These are phyloP conservation scores for Malus hybrid DNA, from an alignment of 331 rosid species.

Conservation along the genomic window DNA sequence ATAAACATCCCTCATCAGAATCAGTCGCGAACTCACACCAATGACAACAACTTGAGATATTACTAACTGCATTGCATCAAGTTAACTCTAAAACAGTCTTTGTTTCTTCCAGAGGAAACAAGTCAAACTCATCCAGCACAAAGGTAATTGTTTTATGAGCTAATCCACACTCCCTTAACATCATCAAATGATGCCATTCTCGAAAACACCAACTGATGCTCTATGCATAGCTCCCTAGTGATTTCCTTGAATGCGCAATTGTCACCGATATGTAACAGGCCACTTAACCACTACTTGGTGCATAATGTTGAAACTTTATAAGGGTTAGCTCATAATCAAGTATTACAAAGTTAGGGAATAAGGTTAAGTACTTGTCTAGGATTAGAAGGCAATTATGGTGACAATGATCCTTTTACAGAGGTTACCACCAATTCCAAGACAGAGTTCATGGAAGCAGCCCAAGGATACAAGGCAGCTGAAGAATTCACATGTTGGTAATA, in stretches of 20 bases:
- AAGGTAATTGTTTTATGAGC: constrained; percentile 86
- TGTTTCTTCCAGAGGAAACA: constrained; percentile 91
- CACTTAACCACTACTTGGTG: constrained; percentile 34
- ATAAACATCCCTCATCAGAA: too few species aligned
- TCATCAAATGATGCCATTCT: constrained; percentile 94
- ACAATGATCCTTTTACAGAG: too few species aligned
- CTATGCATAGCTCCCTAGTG: constrained; percentile 79
- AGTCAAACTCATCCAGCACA: constrained; percentile 83
- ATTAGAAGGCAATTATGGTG: too few species aligned
- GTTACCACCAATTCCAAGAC: constrained; percentile 53
- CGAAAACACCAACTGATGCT: constrained; percentile 71
- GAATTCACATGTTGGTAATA: constrained; percentile 42
- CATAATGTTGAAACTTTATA: too few species aligned
- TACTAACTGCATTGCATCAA: constrained; percentile 89
- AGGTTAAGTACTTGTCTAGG: too few species aligned
- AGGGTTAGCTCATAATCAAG: too few species aligned
- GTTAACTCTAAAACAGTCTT: constrained; percentile 71
- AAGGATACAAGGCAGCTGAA: constrained; percentile 61
- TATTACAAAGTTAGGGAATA: too few species aligned
- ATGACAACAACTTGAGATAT: constrained; percentile 88
- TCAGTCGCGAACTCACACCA: constrained; percentile 82
- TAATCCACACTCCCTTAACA: constrained; percentile 73
- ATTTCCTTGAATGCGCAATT: constrained; percentile 84
- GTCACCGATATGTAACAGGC: constrained; percentile 74
- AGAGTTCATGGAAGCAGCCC: constrained; percentile 86